A percentile compares a stretch with the other conserved stretches of the same genome.
Conservation (phyloP, 2,329 filamentous ascomycete species). For the Aspergillus luchuensis region DNA sequence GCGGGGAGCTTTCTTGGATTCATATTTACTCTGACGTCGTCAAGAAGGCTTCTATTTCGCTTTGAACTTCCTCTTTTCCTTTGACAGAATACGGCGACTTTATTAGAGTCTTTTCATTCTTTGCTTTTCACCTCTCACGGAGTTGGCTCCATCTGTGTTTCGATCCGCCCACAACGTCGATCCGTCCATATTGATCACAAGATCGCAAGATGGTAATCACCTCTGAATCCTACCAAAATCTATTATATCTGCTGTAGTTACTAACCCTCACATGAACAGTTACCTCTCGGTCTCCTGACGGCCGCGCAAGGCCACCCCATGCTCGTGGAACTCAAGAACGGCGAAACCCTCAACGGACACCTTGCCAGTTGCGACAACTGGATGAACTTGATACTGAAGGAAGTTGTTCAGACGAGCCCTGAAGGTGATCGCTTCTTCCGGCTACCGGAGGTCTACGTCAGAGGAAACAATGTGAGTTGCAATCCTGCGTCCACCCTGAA, state of each 20-base stretch:
- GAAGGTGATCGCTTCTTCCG: conserved; percentile 94
- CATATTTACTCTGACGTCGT: conserved; percentile 7
- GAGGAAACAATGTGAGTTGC: conserved; percentile 86
- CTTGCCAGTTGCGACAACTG: conserved; percentile 97
- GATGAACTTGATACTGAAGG: conserved; percentile 98
- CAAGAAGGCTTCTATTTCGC: neutral
- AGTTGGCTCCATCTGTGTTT: neutral
- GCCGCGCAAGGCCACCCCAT: conserved; percentile 97
- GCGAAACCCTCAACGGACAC: conserved; percentile 95
- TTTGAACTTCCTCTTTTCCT: neutral
- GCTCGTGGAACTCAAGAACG: conserved; percentile 96
- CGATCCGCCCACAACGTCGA: neutral
- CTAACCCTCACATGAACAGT: conserved; percentile 42
- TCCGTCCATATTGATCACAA: conserved; percentile 2
- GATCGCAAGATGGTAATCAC: neutral
- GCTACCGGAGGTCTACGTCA: conserved; percentile 90
- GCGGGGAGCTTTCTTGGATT: conserved; percentile 15
- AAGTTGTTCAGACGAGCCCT: conserved; percentile 93
- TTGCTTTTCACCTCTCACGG: neutral
- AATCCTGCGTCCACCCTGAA: neutral
- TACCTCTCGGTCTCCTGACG: conserved; percentile 78
- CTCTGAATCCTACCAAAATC: no score
- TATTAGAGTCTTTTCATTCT: neutral
- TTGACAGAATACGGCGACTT: neutral
- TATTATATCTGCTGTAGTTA: neutral